Conservation (phyloP, 2,329 filamentous ascomycete genomes). For the Exophiala spinifera region DNA sequence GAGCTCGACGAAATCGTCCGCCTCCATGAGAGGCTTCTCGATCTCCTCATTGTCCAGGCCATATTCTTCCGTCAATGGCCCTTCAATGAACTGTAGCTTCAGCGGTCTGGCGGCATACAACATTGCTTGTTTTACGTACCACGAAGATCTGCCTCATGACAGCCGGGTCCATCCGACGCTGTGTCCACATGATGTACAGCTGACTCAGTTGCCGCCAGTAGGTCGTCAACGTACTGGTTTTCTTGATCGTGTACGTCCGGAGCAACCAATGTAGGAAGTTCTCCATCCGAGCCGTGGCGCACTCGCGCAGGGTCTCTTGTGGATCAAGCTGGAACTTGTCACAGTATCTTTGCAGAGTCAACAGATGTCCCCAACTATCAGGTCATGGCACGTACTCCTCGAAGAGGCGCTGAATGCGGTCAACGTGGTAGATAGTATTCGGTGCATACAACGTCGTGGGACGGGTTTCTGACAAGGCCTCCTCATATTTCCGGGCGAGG, state of each 20-base stretch:
- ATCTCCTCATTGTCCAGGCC: constrained; percentile 12
- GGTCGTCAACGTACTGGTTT: constrained; percentile 13
- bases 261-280: constrained; percentile 19
- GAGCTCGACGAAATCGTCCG: constrained; percentile 15
- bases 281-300: constrained; percentile 9
- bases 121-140: constrained; percentile 1
- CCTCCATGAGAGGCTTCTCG: constrained; percentile 15
- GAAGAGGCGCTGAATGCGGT: constrained; percentile 14
- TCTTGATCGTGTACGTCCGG: constrained; percentile 14
- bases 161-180: constrained; percentile 3
- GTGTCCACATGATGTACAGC: constrained; percentile 12
- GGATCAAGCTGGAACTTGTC: constrained; percentile 10
- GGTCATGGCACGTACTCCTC: constrained; percentile 14
- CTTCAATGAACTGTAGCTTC: constrained; percentile 15
- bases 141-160: constrained; percentile 14
- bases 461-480: constrained; percentile 11
- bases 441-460: constrained; percentile 12
- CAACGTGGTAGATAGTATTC: constrained; percentile 13
- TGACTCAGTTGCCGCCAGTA: constrained; percentile 16
- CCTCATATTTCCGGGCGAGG: constrained; percentile 15
- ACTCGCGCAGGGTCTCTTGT: constrained; percentile 11
- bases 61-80: constrained; percentile 17
- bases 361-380: not conserved
- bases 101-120: not conserved
- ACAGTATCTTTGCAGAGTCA: constrained; percentile 10